Evolutionary conservation across 1,284 basidiomycete species (phyloP), one percentile per base, ranked within the genome.

Genomic region (Testicularia cyperi): DNA sequence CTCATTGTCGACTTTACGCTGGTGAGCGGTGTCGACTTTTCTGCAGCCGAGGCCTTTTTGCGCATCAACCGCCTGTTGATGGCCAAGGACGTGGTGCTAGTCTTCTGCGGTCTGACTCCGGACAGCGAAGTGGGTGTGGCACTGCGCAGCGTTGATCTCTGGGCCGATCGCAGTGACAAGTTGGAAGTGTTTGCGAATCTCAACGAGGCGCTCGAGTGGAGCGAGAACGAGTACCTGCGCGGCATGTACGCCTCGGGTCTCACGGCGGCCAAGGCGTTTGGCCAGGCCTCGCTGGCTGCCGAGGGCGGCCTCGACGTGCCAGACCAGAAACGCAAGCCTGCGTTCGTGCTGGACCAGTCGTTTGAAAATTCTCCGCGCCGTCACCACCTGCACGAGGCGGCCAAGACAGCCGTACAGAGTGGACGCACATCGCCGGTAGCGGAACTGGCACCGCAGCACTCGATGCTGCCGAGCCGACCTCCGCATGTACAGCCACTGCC

Each of bases 151-250:
- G 87, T 90, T 1, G 87, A 84, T 4, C 81, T 97, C 1, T 83
- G 95, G 77, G 85, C 79, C 2, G 72, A 75, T 16, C 32, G 41
- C 2, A 65, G 54, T 24, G 41, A 65, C 6, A 52, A 63, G 16
- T 24, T 74, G 6, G 90, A 95, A 78, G 79, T 92, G 13, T 95
- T 96, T 74, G 82, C 81, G 43, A 85, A 83, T 6, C 81, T 94
- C 62, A 92, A 88, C 71, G 90, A 96, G 74, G 92, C 92, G 0
- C 83, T 97, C 79, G 92, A 97, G 78, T 96, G 70, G 90, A 90
- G 64, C 16, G 70, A 69, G 29, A 68, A 80, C 56, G 72, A 75
- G 21, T 79, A 77, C 44, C 56, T 80, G 19, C 70, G 77, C 16
- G 73, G 73, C 16, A 60, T 80, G 40, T 80, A 79, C 41, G 60